Evolutionary conservation across 2,329 filamentous ascomycete species (phyloP).

Genomic region (Colletotrichum sp.): DNA sequence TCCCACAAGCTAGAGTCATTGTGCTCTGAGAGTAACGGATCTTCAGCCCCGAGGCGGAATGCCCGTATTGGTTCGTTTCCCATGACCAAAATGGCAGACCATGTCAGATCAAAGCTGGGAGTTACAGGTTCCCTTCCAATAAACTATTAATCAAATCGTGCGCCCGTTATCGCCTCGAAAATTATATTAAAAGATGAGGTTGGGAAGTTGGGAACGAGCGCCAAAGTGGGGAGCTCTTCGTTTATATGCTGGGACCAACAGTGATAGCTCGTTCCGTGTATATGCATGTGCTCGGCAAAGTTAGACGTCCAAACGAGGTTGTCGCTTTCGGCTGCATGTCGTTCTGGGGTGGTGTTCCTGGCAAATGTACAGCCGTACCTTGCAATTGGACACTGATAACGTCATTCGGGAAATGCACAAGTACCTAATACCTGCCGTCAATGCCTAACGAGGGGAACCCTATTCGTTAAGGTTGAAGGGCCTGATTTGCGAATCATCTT

Average conservation of each 20-base stretch:
- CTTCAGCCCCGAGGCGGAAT: not conserved
- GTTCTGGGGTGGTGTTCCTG: rapidly evolving
- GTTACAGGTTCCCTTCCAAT: not conserved
- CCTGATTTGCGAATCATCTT: not conserved
- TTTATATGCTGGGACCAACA: not conserved
- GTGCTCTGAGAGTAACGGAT: not conserved
- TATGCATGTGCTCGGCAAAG: rapidly evolving
- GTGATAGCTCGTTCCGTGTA: not conserved
- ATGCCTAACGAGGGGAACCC: not conserved
- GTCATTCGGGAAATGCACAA: not conserved
- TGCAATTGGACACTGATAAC: not conserved
- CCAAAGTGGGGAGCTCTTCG: not conserved
- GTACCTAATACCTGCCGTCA: rapidly evolving
- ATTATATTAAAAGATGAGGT: not conserved
- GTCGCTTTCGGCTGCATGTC: rapidly evolving
- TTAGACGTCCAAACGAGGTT: rapidly evolving
- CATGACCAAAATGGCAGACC: rapidly evolving
- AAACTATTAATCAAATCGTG: not conserved
- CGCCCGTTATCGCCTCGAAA: too few relatives aligned
- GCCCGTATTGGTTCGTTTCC: not conserved
- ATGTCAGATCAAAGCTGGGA: rapidly evolving
- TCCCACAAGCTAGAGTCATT: not conserved
- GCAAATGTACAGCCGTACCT: rapidly evolving
- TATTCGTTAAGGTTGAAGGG: not conserved
- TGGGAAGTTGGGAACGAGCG: not conserved